A percentile compares a stretch with the other conserved stretches of the same genome.
Evolutionary conservation across 495 filamentous ascomycete genomes (phyloP).

Genomic region (Barbatosphaeria neglecta): DNA sequence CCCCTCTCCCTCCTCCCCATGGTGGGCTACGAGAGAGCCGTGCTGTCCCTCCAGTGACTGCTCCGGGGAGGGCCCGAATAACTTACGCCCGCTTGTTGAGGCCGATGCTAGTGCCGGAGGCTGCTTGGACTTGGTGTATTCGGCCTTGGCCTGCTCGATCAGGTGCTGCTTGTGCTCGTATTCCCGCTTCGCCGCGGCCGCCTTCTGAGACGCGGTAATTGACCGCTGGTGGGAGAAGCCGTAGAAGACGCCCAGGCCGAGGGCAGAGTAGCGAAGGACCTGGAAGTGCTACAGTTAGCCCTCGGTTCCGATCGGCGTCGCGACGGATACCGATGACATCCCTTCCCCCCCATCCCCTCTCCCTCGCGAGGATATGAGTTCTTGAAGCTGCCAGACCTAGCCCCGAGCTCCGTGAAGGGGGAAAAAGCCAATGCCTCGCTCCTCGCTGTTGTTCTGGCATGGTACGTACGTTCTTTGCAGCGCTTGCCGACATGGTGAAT

Average conservation of each 20-base stretch:
- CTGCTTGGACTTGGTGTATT: conserved; percentile 73
- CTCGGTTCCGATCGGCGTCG: conserved; percentile 6
- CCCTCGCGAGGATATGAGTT: too few species aligned
- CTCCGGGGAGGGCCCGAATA: neutral
- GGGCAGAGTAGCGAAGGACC: conserved; percentile 92
- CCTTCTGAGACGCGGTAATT: conserved; percentile 54
- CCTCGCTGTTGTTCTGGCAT: neutral
- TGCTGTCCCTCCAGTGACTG: neutral
- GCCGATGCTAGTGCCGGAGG: conserved; percentile 40
- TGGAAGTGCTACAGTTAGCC: conserved; percentile 24
- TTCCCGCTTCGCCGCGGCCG: conserved; percentile 57
- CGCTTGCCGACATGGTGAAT: neutral
- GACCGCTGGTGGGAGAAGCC: conserved; percentile 81
- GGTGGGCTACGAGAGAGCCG: too few species aligned
- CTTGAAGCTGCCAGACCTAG: too few species aligned
- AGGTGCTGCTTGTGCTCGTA: conserved; percentile 77
- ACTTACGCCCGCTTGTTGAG: conserved; percentile 45
- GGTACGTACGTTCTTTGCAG: neutral
- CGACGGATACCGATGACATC: neutral
- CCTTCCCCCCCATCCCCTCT: too few species aligned
- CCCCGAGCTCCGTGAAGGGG: neutral
- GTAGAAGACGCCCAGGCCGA: conserved; percentile 79
- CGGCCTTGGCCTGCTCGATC: conserved; percentile 83
- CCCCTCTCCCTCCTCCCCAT: too few species aligned
- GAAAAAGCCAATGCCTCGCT: neutral